Percentiles rank a stretch among this genome's conserved stretches.
phyloP scores from a whole-genome alignment of 2,329 filamentous ascomycete genomes.

The Calonectria pseudoturangicola region DNA sequence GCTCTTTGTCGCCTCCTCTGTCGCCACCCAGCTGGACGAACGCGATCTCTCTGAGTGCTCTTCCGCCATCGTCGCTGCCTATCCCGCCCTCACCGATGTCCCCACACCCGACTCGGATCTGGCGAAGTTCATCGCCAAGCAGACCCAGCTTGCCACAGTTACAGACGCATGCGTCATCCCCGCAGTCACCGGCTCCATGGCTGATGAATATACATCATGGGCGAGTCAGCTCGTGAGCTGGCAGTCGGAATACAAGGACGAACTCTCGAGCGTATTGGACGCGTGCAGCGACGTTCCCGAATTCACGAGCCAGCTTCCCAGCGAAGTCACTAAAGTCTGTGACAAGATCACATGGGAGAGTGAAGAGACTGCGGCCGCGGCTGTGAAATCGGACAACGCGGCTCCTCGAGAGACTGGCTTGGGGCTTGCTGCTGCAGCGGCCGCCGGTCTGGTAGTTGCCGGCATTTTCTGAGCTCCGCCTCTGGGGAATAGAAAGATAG shows the following conservation, averaged over 20 bases:
- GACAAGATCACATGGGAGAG: neutral
- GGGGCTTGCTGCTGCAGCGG: neutral
- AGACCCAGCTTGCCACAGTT: neutral
- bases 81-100: neutral
- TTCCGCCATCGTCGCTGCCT: neutral
- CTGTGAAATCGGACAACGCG: neutral
- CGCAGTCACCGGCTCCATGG: constrained; percentile 9
- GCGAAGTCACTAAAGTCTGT: neutral
- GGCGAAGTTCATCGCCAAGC: neutral
- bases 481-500: neutral
- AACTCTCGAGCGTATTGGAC: neutral
- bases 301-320: neutral
- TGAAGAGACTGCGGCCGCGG: neutral
- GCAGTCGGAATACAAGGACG: neutral
- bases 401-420: neutral
- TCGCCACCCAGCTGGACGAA: neutral
- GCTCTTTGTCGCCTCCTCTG: neutral
- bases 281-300: neutral
- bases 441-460: neutral
- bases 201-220: neutral
- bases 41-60: neutral
- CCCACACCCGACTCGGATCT: neutral
- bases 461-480: neutral
- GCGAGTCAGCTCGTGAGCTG: constrained; percentile 7
- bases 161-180: neutral